A percentile compares a stretch with the other conserved stretches of the same genome.
Evolutionary conservation across 257 asterid species (phyloP).

Genomic region (Capsicum pubescens): DNA sequence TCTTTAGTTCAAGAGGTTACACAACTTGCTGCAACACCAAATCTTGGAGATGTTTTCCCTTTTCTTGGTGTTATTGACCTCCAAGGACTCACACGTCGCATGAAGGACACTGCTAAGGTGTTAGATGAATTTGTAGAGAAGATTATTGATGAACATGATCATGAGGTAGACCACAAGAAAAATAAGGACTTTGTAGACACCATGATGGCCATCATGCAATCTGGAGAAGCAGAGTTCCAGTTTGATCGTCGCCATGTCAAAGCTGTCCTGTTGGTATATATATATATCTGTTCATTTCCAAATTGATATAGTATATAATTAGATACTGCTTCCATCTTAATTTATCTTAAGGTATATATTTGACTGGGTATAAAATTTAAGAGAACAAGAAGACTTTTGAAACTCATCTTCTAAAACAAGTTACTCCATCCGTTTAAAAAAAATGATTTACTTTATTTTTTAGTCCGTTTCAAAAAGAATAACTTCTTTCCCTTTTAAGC

Average conservation of each 20-base stretch:
- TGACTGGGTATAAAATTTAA: not conserved
- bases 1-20: no score
- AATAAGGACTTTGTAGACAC: slow-evolving; percentile 53
- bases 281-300: not conserved
- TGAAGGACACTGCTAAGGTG: slow-evolving; percentile 46
- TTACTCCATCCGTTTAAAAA: no score
- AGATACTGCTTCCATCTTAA: not conserved
- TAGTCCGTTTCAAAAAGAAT: no score
- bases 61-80: no score
- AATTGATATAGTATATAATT: not conserved
- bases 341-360: not conserved
- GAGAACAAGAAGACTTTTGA: not conserved
- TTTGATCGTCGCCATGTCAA: slow-evolving; percentile 59
- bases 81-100: not conserved
- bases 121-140: slow-evolving; percentile 55
- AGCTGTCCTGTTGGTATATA: slow-evolving; percentile 54
- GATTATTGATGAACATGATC: slow-evolving; percentile 50
- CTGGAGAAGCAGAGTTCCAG: slow-evolving; percentile 42
- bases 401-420: not conserved
- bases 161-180: slow-evolving; percentile 25
- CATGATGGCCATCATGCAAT: slow-evolving; percentile 50
- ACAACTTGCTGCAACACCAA: no score
- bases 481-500: no score
- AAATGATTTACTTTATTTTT: no score
- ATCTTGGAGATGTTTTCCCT: no score